Evolutionary conservation across 306 rosid genomes (phyloP).

Genomic region (Leucaena leucocephala): DNA sequence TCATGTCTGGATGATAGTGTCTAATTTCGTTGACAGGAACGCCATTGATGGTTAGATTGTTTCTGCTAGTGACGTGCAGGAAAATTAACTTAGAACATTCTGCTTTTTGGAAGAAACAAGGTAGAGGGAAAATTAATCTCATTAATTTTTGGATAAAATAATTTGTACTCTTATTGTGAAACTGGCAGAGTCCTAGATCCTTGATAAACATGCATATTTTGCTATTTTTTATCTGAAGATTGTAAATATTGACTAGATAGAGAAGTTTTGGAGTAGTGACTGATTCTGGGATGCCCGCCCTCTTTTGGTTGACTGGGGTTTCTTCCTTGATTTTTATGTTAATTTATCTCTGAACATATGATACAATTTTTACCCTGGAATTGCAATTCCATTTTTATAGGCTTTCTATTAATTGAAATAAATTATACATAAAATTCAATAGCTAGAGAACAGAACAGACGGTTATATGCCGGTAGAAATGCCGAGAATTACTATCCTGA

Average conservation of each 20-base stretch:
- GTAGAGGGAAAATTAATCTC: slow-evolving; percentile 31
- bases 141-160: neutral
- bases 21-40: slow-evolving; percentile 50
- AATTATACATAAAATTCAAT: neutral
- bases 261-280: slow-evolving; percentile 22
- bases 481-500: neutral
- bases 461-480: neutral
- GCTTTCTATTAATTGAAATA: neutral
- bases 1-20: slow-evolving; percentile 41
- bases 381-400: neutral
- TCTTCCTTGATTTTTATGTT: neutral
- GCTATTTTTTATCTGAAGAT: neutral
- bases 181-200: neutral
- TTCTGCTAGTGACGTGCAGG: slow-evolving; percentile 49
- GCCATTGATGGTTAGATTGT: slow-evolving; percentile 34
- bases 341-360: neutral
- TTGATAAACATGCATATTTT: slow-evolving; percentile 26
- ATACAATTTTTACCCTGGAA: neutral
- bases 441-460: neutral
- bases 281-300: neutral
- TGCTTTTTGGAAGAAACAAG: slow-evolving; percentile 31
- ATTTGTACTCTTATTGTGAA: slow-evolving; percentile 4
- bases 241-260: slow-evolving; percentile 19
- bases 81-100: slow-evolving; percentile 30
- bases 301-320: neutral